A percentile compares a stretch with the other conserved stretches of the same genome.
These are phyloP conservation scores for Spencermartinsiella ligniputridi DNA, from an alignment of 1,139 yeast species.

Conservation along the genomic window DNA sequence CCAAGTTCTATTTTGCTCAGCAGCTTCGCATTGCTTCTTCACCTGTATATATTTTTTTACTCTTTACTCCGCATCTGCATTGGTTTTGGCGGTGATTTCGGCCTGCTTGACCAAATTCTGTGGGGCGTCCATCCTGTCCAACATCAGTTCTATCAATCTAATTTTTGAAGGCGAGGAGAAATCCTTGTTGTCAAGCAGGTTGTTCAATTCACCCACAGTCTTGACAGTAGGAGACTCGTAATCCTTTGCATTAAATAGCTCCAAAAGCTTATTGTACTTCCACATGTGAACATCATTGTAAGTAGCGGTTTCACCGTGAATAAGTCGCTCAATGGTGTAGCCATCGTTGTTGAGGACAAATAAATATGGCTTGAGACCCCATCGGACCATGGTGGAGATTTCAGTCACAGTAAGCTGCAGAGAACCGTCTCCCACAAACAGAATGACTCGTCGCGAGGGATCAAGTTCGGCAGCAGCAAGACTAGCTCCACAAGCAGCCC, in stretches of 20 bases:
- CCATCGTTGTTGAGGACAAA: slow-evolving; percentile 83
- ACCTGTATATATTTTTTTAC: too few relatives aligned
- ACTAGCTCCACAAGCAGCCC: slow-evolving; percentile 80
- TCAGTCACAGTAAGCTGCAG: slow-evolving; percentile 85
- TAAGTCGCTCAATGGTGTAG: slow-evolving; percentile 83
- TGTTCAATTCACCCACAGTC: slow-evolving; percentile 64
- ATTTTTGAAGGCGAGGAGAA: slow-evolving; percentile 62
- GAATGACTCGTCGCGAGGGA: slow-evolving; percentile 64
- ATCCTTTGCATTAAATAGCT: slow-evolving; percentile 64
- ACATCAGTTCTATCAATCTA: slow-evolving; percentile 73
- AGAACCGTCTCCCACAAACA: slow-evolving; percentile 89
- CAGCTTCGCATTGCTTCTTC: too few relatives aligned
- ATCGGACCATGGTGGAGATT: slow-evolving; percentile 76
- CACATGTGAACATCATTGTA: slow-evolving; percentile 82
- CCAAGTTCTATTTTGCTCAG: too few relatives aligned
- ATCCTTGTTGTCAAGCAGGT: slow-evolving; percentile 47
- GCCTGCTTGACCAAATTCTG: slow-evolving; percentile 68
- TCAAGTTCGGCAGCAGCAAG: slow-evolving; percentile 77
- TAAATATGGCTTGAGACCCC: slow-evolving; percentile 74
- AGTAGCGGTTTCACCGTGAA: slow-evolving; percentile 71
- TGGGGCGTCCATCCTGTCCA: slow-evolving; percentile 82
- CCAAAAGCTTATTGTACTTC: slow-evolving; percentile 67
- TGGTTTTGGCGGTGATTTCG: slow-evolving; percentile 66
- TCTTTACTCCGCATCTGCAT: slow-evolving; percentile 27
- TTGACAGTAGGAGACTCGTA: slow-evolving; percentile 45